These are phyloP conservation scores for Parachaetomium inaequale DNA, from an alignment of 495 filamentous ascomycete species.

Conservation along the genomic window DNA sequence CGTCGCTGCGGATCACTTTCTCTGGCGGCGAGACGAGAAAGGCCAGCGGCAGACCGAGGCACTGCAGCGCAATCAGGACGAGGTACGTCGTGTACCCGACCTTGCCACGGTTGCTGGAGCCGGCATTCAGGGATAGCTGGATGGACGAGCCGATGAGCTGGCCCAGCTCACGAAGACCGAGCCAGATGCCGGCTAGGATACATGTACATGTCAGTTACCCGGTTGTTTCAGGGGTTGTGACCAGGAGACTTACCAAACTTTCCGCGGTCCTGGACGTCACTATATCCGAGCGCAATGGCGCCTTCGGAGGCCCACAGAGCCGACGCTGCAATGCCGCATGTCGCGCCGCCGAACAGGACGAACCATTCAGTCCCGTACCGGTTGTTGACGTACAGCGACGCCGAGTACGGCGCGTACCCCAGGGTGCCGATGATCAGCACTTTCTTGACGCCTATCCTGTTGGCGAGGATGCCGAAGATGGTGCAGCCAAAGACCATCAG, in stretches of 20 bases:
- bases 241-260: conserved; percentile 31
- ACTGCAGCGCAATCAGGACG: conserved; percentile 51
- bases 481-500: conserved; percentile 57
- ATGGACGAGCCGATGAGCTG: conserved; percentile 56
- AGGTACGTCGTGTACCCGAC: conserved; percentile 55
- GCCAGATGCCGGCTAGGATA: conserved; percentile 51
- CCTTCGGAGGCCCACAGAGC: conserved; percentile 58
- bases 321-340: conserved; percentile 54
- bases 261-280: conserved; percentile 51
- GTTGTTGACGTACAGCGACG: conserved; percentile 57
- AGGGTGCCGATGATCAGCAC: conserved; percentile 54
- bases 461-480: conserved; percentile 50
- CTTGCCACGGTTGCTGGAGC: conserved; percentile 46
- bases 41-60: conserved; percentile 50
- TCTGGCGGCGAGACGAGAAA: conserved; percentile 51
- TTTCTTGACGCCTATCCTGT: conserved; percentile 51
- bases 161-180: conserved; percentile 54
- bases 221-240: not conserved
- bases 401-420: conserved; percentile 55
- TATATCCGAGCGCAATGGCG: conserved; percentile 56
- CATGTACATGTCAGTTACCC: not conserved
- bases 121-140: conserved; percentile 51
- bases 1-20: conserved; percentile 52
- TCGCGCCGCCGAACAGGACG: conserved; percentile 52
- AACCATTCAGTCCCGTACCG: conserved; percentile 57